Evolutionary conservation across 2,329 filamentous ascomycete species (phyloP).

Genomic region (Rutstroemia sp.): DNA sequence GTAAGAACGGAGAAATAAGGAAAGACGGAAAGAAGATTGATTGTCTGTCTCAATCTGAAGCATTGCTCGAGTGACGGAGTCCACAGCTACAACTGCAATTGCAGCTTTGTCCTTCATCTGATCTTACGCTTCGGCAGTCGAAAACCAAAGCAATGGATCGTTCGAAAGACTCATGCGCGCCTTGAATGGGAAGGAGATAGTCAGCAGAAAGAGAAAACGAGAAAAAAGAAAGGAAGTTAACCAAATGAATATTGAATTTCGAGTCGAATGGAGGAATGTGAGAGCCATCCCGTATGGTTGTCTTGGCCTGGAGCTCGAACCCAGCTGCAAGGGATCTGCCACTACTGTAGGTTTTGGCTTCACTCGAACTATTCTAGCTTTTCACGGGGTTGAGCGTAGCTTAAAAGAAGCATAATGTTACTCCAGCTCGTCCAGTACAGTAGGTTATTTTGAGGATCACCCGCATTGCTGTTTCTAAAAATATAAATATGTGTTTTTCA

Average conservation of each 20-base stretch:
- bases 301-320: neutral
- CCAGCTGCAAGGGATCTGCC: neutral
- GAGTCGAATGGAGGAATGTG: neutral
- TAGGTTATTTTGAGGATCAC: too few species aligned
- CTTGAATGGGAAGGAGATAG: neutral
- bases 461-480: too few species aligned
- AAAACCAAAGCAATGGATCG: conserved; percentile 1
- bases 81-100: conserved; percentile 1
- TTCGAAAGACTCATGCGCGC: conserved; percentile 3
- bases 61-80: conserved; percentile 1
- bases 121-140: neutral
- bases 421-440: too few species aligned
- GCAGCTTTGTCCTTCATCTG: neutral
- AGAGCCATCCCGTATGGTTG: neutral
- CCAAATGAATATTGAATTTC: too few species aligned
- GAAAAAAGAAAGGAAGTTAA: too few species aligned
- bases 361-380: too few species aligned
- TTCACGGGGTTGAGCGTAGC: too few species aligned
- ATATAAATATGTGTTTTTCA: too few species aligned
- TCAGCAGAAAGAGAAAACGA: neutral
- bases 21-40: neutral
- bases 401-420: too few species aligned
- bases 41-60: conserved; percentile 3
- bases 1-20: neutral
- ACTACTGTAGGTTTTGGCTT: neutral